Percentiles rank a stretch among this genome's conserved stretches.
Conservation (phyloP, 495 filamentous ascomycete genomes). For the Aspergillus indologenus region DNA sequence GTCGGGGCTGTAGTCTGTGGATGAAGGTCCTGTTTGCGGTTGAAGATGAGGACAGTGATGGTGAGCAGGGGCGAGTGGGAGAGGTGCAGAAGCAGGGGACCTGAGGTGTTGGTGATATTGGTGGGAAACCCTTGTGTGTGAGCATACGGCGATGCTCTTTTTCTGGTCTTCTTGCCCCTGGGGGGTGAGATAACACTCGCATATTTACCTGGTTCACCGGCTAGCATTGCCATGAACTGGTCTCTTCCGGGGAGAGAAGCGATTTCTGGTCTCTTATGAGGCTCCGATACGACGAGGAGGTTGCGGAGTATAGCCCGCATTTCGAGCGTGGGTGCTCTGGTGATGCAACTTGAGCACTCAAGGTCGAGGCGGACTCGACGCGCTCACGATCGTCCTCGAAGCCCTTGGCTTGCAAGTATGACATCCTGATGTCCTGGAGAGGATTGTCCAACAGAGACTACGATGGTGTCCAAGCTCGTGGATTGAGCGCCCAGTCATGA, state of each 20-base stretch:
- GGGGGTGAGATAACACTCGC: background rate
- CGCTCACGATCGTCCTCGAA: too few species aligned
- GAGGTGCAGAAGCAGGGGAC: background rate
- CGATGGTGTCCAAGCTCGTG: background rate
- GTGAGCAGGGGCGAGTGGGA: background rate
- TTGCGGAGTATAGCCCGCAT: too few species aligned
- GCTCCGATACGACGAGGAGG: too few species aligned
- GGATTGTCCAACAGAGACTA: background rate
- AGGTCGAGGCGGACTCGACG: too few species aligned
- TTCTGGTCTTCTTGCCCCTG: background rate
- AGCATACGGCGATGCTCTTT: background rate
- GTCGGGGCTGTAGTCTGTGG: constrained; percentile 79
- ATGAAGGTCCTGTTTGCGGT: constrained; percentile 70
- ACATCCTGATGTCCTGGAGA: too few species aligned
- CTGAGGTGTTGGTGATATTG: background rate
- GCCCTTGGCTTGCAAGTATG: too few species aligned
- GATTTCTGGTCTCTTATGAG: too few species aligned
- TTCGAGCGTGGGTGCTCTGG: too few species aligned
- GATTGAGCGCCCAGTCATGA: background rate
- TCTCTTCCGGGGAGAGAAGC: too few species aligned
- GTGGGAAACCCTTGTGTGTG: background rate
- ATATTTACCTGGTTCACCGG: background rate
- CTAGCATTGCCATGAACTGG: too few species aligned
- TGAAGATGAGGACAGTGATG: constrained; percentile 37
- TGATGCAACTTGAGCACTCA: too few species aligned